A percentile compares a stretch with the other conserved stretches of the same genome.
These are phyloP conservation scores for Pythium rhizo-oryzae DNA, from an alignment of 352 stramenopile genomes.

Conservation along the genomic window DNA sequence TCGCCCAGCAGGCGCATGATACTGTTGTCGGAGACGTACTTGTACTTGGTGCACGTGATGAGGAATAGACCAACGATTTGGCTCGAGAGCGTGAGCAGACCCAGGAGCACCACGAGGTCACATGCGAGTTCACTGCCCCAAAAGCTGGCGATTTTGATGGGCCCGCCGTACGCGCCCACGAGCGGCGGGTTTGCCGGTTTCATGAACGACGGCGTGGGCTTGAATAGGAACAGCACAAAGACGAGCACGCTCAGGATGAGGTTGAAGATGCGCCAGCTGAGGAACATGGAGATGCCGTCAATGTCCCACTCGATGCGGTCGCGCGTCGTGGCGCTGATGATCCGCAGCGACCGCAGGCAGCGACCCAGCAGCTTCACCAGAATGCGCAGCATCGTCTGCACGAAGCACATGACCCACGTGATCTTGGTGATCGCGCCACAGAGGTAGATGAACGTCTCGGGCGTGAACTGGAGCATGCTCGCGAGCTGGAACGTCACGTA, in stretches of 20 bases:
- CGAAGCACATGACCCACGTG: slow-evolving; percentile 62
- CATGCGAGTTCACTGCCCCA: slow-evolving; percentile 60
- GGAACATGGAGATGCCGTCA: slow-evolving; percentile 45
- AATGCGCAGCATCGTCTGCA: slow-evolving; percentile 41
- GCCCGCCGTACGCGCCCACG: slow-evolving; percentile 41
- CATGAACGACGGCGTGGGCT: slow-evolving; percentile 48
- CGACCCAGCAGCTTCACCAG: slow-evolving; percentile 35
- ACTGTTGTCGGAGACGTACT: slow-evolving; percentile 47
- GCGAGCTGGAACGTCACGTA: slow-evolving; percentile 48
- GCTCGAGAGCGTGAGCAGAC: slow-evolving; percentile 36
- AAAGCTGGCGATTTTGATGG: slow-evolving; percentile 38
- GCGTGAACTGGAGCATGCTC: slow-evolving; percentile 45
- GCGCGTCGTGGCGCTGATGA: slow-evolving; percentile 35
- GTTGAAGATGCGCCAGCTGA: slow-evolving; percentile 59
- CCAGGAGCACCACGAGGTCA: slow-evolving; percentile 43
- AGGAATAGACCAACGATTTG: slow-evolving; percentile 36
- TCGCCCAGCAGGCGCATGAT: slow-evolving; percentile 47
- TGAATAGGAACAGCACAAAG: slow-evolving; percentile 36
- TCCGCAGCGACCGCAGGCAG: slow-evolving; percentile 37
- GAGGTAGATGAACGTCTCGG: slow-evolving; percentile 59
- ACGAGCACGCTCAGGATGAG: slow-evolving; percentile 45
- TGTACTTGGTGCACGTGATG: slow-evolving; percentile 37
- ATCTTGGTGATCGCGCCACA: slow-evolving; percentile 45
- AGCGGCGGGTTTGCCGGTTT: slow-evolving; percentile 27
- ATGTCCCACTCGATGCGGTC: slow-evolving; percentile 51